phyloP scores from a whole-genome alignment of 192 early-diverging fungal species.

The Chytriomyces confervae region DNA sequence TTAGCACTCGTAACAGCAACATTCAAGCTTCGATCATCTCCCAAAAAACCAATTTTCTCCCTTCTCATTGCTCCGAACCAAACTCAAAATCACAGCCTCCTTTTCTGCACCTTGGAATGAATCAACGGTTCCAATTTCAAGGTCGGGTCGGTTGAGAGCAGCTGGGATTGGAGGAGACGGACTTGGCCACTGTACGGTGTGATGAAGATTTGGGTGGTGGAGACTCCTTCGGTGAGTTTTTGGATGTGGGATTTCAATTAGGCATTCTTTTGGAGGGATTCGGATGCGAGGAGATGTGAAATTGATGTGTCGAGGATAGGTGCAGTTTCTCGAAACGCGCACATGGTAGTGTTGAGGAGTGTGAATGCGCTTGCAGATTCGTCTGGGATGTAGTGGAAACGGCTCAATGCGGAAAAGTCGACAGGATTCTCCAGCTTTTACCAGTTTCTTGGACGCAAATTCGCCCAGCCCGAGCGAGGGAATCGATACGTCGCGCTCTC shows the following conservation, averaged over 20 bases:
- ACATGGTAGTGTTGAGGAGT: slow-evolving; percentile 68
- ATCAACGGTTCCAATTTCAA: slow-evolving; percentile 36
- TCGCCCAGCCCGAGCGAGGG: too few relatives aligned
- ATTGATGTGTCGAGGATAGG: not conserved
- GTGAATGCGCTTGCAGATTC: slow-evolving; percentile 64
- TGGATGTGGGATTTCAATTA: slow-evolving; percentile 75
- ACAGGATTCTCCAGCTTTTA: too few relatives aligned
- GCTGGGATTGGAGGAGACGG: slow-evolving; percentile 33
- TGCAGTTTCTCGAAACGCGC: slow-evolving; percentile 13
- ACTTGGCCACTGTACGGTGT: slow-evolving; percentile 88
- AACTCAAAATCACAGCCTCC: slow-evolving; percentile 79
- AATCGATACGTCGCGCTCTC: too few relatives aligned
- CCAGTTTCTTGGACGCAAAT: too few relatives aligned
- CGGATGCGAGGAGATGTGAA: slow-evolving; percentile 23
- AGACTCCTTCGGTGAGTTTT: slow-evolving; percentile 65
- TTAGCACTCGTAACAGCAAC: slow-evolving; percentile 89
- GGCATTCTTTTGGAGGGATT: slow-evolving; percentile 76
- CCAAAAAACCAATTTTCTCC: slow-evolving; percentile 83
- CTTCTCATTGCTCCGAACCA: slow-evolving; percentile 80
- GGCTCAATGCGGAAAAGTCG: too few relatives aligned
- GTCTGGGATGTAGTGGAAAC: too few relatives aligned
- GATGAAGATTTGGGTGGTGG: slow-evolving; percentile 78
- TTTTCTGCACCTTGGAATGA: slow-evolving; percentile 77
- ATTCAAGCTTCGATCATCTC: slow-evolving; percentile 83
- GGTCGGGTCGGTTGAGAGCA: slow-evolving; percentile 12